phyloP scores from a whole-genome alignment of 768 basidiomycete genomes.

The Gyrodon lividus region DNA sequence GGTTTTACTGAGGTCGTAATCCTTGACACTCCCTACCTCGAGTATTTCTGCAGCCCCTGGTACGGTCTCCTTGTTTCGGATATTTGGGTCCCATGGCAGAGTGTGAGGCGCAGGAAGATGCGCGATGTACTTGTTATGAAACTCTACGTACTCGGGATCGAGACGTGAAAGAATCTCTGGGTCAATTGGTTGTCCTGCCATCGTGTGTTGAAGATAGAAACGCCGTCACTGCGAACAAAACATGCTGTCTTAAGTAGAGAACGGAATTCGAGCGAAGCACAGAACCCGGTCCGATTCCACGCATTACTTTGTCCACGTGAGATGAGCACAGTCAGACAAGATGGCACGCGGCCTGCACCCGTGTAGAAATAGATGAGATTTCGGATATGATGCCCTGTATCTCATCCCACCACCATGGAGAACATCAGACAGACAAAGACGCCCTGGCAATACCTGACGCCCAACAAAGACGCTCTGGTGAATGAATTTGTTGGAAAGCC shows the following conservation, averaged over 20 bases:
- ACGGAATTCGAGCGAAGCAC: not conserved
- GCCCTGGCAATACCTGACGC: constrained; percentile 39
- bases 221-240: not conserved
- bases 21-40: constrained; percentile 52
- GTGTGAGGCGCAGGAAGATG: constrained; percentile 52
- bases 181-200: constrained; percentile 51
- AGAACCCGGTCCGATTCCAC: not conserved
- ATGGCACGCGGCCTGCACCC: not conserved
- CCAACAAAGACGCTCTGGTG: constrained; percentile 49
- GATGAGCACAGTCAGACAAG: not conserved
- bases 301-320: not conserved
- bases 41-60: constrained; percentile 58
- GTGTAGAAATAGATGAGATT: constrained; percentile 3
- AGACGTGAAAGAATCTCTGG: constrained; percentile 56
- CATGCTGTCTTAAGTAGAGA: constrained; percentile 13
- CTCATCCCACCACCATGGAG: constrained; percentile 17
- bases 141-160: constrained; percentile 65
- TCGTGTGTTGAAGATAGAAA: constrained; percentile 7
- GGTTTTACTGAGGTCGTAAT: constrained; percentile 51
- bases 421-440: constrained; percentile 45
- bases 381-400: not conserved
- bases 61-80: constrained; percentile 52
- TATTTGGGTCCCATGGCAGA: constrained; percentile 57
- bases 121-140: constrained; percentile 52
- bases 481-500: constrained; percentile 57